Percentiles rank a stretch among this genome's conserved stretches.
phyloP scores from a whole-genome alignment of 2,329 filamentous ascomycete species.

The Arthrobotrys sphaeroides region DNA sequence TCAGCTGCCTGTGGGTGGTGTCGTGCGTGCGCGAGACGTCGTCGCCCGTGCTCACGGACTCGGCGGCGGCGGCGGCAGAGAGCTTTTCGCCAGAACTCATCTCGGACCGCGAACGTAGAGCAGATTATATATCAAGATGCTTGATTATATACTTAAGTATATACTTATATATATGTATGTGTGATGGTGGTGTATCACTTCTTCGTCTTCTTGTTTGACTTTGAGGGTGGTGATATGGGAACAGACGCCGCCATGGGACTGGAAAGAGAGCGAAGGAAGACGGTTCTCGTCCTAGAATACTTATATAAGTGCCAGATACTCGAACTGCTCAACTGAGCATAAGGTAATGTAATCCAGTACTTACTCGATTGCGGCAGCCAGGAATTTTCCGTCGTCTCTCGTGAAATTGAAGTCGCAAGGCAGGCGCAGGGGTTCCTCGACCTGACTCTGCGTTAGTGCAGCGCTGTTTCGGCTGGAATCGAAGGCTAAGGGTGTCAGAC shows the following conservation, averaged over 20 bases:
- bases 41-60: conserved; percentile 47
- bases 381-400: conserved; percentile 20
- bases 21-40: conserved; percentile 54
- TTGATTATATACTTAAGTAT: too few species aligned
- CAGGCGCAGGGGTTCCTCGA: conserved; percentile 1
- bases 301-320: too few species aligned
- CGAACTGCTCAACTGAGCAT: too few species aligned
- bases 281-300: too few species aligned
- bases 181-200: too few species aligned
- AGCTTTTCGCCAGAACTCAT: conserved; percentile 13
- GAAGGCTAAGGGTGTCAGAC: conserved; percentile 19
- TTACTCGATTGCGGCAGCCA: background rate
- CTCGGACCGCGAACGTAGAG: background rate
- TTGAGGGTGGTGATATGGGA: too few species aligned
- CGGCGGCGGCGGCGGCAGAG: background rate
- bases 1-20: conserved; percentile 64
- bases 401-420: conserved; percentile 7
- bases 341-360: background rate
- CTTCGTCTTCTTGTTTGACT: too few species aligned
- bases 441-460: background rate
- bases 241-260: too few species aligned
- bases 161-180: too few species aligned
- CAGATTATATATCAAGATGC: too few species aligned
- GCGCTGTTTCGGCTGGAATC: conserved; percentile 9
- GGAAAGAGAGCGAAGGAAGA: too few species aligned